Percentiles rank a stretch among this genome's conserved stretches.
These are phyloP conservation scores for Agaricus blazei DNA, from an alignment of 768 basidiomycete genomes.

Conservation along the genomic window DNA sequence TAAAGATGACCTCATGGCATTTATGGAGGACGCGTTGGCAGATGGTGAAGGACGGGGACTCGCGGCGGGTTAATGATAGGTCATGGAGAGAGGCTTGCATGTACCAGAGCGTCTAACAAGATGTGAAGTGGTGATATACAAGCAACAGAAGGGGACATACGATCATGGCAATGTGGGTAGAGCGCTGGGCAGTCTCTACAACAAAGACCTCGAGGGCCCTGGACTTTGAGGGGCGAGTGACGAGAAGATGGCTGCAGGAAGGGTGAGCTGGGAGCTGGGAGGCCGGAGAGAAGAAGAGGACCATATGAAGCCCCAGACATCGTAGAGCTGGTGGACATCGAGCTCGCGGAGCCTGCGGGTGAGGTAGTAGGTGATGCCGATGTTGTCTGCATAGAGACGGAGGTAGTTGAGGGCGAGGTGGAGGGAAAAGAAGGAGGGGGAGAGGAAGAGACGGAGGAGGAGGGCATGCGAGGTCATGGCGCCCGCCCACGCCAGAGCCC, in stretches of 20 bases:
- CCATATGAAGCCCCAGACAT: slow-evolving; percentile 91
- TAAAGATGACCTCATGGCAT: slow-evolving; percentile 96
- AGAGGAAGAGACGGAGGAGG: slow-evolving; percentile 87
- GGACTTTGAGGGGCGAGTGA: slow-evolving; percentile 88
- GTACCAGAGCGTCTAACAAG: slow-evolving; percentile 81
- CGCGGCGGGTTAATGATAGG: slow-evolving; percentile 50
- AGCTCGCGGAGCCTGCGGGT: slow-evolving; percentile 68
- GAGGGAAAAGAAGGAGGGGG: slow-evolving; percentile 88
- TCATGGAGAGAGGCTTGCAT: slow-evolving; percentile 95
- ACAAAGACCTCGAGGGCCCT: slow-evolving; percentile 94
- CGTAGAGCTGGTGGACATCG: slow-evolving; percentile 65
- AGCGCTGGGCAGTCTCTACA: slow-evolving; percentile 80
- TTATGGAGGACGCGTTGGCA: slow-evolving; percentile 88
- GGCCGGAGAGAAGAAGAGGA: slow-evolving; percentile 26
- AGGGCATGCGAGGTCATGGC: slow-evolving; percentile 72
- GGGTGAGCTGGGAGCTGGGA: slow-evolving; percentile 13
- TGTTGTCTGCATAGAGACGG: slow-evolving; percentile 75
- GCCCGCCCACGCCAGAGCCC: neutral
- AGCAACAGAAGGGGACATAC: slow-evolving; percentile 47
- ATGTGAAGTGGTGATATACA: slow-evolving; percentile 1
- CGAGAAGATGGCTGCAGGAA: slow-evolving; percentile 75
- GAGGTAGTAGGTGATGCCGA: slow-evolving; percentile 89
- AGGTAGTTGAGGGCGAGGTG: slow-evolving; percentile 92
- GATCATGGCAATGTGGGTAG: slow-evolving; percentile 93
- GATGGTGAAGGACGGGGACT: slow-evolving; percentile 78